phyloP scores from a whole-genome alignment of 371 early-diverging fungal genomes.

The Rhizopus microsporus region DNA sequence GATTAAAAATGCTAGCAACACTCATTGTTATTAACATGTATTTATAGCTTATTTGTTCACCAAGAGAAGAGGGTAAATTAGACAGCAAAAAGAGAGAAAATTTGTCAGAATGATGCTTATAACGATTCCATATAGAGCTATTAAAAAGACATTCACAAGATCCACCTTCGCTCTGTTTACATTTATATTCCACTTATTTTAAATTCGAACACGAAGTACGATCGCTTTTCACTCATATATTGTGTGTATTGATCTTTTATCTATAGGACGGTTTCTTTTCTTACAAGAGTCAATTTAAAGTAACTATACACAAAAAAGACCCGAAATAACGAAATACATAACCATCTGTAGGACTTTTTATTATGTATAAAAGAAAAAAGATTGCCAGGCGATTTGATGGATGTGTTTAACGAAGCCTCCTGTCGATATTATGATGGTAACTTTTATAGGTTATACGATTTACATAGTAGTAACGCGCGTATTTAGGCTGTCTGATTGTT shows the following conservation, averaged over 20 bases:
- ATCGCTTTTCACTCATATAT: background rate
- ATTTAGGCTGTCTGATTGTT: slow-evolving; percentile 55
- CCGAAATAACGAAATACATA: background rate
- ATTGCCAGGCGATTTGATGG: slow-evolving; percentile 60
- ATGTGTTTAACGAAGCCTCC: slow-evolving; percentile 58
- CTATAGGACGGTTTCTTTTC: slow-evolving; percentile 63
- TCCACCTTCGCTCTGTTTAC: slow-evolving; percentile 57
- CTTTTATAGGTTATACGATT: background rate
- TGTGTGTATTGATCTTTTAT: background rate
- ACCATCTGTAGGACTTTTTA: slow-evolving; percentile 50
- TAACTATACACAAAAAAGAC: slow-evolving; percentile 3
- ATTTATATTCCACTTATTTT: slow-evolving; percentile 64
- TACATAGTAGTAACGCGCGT: slow-evolving; percentile 3
- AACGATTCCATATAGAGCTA: slow-evolving; percentile 31
- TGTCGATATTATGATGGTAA: slow-evolving; percentile 64
- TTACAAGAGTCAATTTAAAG: slow-evolving; percentile 67
- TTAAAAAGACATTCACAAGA: slow-evolving; percentile 43
- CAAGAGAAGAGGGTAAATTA: slow-evolving; percentile 2
- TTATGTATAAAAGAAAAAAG: slow-evolving; percentile 55
- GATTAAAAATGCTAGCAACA: background rate
- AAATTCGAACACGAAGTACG: slow-evolving; percentile 66
- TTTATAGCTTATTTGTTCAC: background rate
- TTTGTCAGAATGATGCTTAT: background rate
- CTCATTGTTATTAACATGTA: background rate
- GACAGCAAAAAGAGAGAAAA: background rate